Evolutionary conservation across 495 filamentous ascomycete species (phyloP), one percentile per base, ranked within the genome.

Genomic region (Hyphodiscus hymeniophilus): DNA sequence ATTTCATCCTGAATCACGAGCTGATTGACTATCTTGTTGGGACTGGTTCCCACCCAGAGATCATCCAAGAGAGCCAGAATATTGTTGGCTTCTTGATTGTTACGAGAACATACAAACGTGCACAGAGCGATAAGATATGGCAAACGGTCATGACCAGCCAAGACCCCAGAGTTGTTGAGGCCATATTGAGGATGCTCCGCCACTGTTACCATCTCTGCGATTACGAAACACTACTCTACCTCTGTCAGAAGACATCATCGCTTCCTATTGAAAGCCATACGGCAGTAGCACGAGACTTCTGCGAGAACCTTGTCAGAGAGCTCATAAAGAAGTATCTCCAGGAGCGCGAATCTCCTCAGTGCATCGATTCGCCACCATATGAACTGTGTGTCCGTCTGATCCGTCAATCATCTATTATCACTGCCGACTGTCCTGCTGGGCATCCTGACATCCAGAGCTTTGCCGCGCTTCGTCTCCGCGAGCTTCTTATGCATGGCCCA

Each of bases 11-110:
- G 21, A 54, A 70, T 3, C 79, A 79, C 36, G 77, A 76, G 48
- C 71, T 94, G 20, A 73, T 94, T 35, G 80, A 87, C 38, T 94
- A 97, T 62, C 76, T 98, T 22, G 80, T 97, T 45, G 87, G 92
- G 1, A 80, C 90, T 35, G 89, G 88, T 46, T 95, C 92, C 15
- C 92, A 97, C 58, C 86, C 87, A 5, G 87, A 95, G 56, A 77
- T 98, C 48, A 94, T 94, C 38, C 72, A 68, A 34, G 77, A 87
- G 51, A 85, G 85, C 58, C 73, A 73, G 48, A 95, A 96, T 47
- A 85, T 97, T 45, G 70, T 95, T 33, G 85, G 84, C 0, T 97
- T 95, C 50, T 72, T 97, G 39, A 74, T 88, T n/a, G 85, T 92
- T 32, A 94, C 87, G 0, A 63, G 69, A 26, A 82, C 76, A 3